Evolutionary conservation across 2,329 filamentous ascomycete species (phyloP), one percentile per base, ranked within the genome.

Genomic region (Colletotrichum gigasporum): DNA sequence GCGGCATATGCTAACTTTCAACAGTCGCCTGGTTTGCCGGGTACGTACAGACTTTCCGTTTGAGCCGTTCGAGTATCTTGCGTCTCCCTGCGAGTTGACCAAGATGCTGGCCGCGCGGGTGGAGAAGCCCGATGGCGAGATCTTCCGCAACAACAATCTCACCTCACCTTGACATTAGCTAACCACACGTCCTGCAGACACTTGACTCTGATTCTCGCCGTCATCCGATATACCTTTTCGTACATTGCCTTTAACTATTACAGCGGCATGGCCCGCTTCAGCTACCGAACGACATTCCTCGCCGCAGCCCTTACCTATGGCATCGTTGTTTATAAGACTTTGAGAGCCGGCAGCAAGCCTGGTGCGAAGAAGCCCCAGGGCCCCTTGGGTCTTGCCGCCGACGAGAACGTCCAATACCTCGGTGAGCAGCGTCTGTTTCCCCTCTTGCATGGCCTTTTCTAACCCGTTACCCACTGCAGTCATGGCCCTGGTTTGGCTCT

Each of bases 331-430:
- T 98, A 97, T 86, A 99, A 99, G 88, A 94, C 93, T 63, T 93
- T 94, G 83, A 90, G 94, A 70, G 93, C 94, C 71, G 91, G 93
- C 70, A 86, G 91, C 71, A 91, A 93, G 85, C 85, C 89, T 51
- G 90, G 91, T 68, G 88, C 83, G 66, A 89, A 83, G 76, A 78
- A 89, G 72, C 87, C 79, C 37, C 75, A 77, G 53, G 87, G 91
- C 63, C 78, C 85, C 50, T 57, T 95, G 63, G 86, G 89, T 66
- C 82, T 97, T 69, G 83, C 91, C 60, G 84, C 88, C 11, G 96
- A 99, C 77, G 96, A 99, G 86, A 99, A 99, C 79, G 93, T 99
- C 54, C 96, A 98, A 80, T 99, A 99, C 77, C 86, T 99, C 66
- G 84, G 96, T 98, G 86, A 76, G 93, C 82, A 34, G 63, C 53